Percentiles rank a stretch among this genome's conserved stretches.
phyloP scores from a whole-genome alignment of 352 stramenopile genomes.

The Elongisporangium prolatum region DNA sequence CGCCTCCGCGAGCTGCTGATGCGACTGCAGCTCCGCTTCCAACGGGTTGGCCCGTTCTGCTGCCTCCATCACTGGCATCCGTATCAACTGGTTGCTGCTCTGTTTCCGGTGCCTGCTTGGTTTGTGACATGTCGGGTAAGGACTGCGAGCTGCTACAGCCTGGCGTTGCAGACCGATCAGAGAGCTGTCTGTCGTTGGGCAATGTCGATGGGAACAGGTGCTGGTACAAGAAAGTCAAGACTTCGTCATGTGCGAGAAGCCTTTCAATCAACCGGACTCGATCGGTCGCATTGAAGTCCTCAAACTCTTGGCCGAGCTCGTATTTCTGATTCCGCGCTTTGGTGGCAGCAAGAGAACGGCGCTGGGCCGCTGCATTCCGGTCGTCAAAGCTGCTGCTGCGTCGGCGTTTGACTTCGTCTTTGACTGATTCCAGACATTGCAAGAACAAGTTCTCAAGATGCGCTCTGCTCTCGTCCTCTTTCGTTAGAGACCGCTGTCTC shows the following conservation, averaged over 20 bases:
- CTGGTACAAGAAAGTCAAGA: slow-evolving; percentile 69
- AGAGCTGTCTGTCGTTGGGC: not conserved
- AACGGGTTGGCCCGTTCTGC: slow-evolving; percentile 8
- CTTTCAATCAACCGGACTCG: slow-evolving; percentile 71
- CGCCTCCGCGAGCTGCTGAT: slow-evolving; percentile 25
- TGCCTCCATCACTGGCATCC: not conserved
- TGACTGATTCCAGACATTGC: slow-evolving; percentile 79
- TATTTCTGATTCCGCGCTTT: slow-evolving; percentile 15
- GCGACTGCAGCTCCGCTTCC: slow-evolving; percentile 36
- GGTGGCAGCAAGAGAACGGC: slow-evolving; percentile 4
- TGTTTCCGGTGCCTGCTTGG: not conserved
- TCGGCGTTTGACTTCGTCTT: slow-evolving; percentile 58
- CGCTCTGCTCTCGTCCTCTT: slow-evolving; percentile 27
- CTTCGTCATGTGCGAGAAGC: slow-evolving; percentile 74
- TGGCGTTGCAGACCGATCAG: not conserved
- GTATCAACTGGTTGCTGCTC: not conserved
- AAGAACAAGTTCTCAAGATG: slow-evolving; percentile 76
- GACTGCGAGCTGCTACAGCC: not conserved
- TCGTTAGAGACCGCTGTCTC: slow-evolving; percentile 28
- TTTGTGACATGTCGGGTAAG: not conserved
- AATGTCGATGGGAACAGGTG: slow-evolving; percentile 63
- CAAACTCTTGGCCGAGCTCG: slow-evolving; percentile 22
- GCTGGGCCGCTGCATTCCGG: slow-evolving; percentile 1
- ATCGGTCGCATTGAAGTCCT: slow-evolving; percentile 66
- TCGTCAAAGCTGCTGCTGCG: slow-evolving; percentile 15